Conservation (phyloP, 192 early-diverging fungal species). For the Backusella tuberculispora region DNA sequence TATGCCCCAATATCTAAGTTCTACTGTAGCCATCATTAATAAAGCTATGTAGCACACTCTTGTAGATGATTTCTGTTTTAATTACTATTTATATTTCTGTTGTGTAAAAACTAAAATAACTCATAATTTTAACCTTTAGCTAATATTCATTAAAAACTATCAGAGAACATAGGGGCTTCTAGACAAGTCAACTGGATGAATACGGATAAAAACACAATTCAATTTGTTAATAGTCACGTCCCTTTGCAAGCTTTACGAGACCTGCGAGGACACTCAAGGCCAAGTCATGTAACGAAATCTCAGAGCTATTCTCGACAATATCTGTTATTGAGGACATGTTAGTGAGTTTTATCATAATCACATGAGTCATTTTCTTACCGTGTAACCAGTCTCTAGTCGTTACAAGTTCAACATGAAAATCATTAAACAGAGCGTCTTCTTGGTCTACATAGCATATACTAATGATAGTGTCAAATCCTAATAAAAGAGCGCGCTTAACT, state of each 20-base stretch:
- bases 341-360: neutral
- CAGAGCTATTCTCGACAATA: neutral
- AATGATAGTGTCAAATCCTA: conserved; percentile 28
- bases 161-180: no score
- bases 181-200: no score
- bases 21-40: no score
- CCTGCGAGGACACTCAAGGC: neutral
- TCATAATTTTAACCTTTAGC: no score
- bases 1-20: no score
- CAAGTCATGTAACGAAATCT: neutral
- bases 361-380: neutral
- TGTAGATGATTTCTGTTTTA: no score
- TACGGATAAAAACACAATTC: neutral
- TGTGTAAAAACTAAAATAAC: no score
- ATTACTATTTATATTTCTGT: no score
- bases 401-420: conserved; percentile 2
- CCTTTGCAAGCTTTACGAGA: neutral
- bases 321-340: neutral
- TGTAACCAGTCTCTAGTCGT: conserved; percentile 2
- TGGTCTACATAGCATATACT: conserved; percentile 23
- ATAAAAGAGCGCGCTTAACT: conserved; percentile 17
- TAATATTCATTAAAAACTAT: no score
- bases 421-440: neutral
- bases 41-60: no score
- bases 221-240: neutral